Evolutionary conservation across 2,329 filamentous ascomycete species (phyloP), one percentile per base, ranked within the genome.

Genomic region (Phoma herbarum): DNA sequence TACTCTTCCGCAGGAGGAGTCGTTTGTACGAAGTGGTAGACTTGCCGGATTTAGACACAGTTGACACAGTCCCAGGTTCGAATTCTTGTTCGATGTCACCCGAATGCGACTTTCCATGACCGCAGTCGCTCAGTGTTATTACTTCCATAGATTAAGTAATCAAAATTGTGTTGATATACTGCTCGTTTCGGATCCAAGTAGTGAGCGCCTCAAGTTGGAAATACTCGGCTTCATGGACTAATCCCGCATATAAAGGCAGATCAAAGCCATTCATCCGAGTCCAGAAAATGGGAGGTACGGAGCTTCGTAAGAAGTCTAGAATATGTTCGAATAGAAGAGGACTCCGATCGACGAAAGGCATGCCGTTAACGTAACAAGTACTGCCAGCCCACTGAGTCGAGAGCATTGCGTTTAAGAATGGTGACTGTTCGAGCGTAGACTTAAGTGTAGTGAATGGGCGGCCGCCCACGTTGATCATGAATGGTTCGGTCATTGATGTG

Each of bases 391-490:
- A 56, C 16, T 42, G 25, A 33, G 11, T 31, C 10, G 45, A 56
- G 44, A 56, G 52, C 35, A 56, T 56, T 23, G 16, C 25, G 12
- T 20, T 28, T 8, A 56, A 49, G 33, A 31, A 56, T 33, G 33
- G 52, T 56, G 35, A 48, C 31, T 49, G 52, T 56, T 56, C 31
- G 26, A 56, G 52, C 35, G 37, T 56, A 43, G 52, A 56, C 52
- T 56, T 49, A 4, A 49, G 44, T 49, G 52, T 56, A 20, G 52
- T 56, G 23, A 56, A 56, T 33, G 33, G n/a, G 43, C 44, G 33
- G 25, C 52, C 31, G 23, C 44, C 44, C 23, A 56, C 33, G 52
- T 56, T 56, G 16, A 56, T 43, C n/a, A 33, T 43, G 18, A 56
- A 56, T 49, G 33, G 22, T 33, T 56, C 35, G 26, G 22, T 56